Conservation (phyloP, 495 filamentous ascomycete genomes). For the Neurospora terricola region DNA sequence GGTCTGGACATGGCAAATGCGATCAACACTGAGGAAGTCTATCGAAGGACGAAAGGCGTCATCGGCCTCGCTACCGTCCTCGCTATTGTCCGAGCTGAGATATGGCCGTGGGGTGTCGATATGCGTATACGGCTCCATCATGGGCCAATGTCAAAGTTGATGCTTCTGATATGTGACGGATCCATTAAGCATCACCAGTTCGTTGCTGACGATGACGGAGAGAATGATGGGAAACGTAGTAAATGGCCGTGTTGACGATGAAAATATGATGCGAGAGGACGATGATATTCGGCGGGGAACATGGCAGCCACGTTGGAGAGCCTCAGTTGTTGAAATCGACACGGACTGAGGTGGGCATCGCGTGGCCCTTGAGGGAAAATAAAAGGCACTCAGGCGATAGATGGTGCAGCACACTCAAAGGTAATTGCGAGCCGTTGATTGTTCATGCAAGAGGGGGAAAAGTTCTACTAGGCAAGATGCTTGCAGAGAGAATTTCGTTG, state of each 20-base stretch:
- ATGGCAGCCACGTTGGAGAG: background rate
- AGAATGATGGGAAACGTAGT: background rate
- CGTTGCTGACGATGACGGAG: background rate
- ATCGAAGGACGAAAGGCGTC: background rate
- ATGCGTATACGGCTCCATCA: background rate
- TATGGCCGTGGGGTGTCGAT: background rate
- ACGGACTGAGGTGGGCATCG: background rate
- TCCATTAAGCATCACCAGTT: background rate
- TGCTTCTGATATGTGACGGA: background rate
- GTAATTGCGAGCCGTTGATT: background rate
- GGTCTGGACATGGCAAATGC: constrained; percentile 19
- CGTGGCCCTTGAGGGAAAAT: background rate
- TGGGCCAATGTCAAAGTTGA: background rate
- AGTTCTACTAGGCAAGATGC: background rate
- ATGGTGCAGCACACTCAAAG: background rate
- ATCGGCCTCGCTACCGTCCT: background rate
- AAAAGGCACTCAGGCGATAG: background rate
- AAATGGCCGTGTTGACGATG: background rate
- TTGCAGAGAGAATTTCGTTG: background rate
- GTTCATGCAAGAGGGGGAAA: background rate
- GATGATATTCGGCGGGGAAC: background rate
- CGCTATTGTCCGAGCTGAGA: background rate
- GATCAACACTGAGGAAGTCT: constrained; percentile 5
- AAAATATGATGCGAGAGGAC: background rate
- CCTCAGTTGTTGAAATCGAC: background rate